Evolutionary conservation across 768 basidiomycete genomes (phyloP).

Genomic region (Pulveroboletus sp.): DNA sequence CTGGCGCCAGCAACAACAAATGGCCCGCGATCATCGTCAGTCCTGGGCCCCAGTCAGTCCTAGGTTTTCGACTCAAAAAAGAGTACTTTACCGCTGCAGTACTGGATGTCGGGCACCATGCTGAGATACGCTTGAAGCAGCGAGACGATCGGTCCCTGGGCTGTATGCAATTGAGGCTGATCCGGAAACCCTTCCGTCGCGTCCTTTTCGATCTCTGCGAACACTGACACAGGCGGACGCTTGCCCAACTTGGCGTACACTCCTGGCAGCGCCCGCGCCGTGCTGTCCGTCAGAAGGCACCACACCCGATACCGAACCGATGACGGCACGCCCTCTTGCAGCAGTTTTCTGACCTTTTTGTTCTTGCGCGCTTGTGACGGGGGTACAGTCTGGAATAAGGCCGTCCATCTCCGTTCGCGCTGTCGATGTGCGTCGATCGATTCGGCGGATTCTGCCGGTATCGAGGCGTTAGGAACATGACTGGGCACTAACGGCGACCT

Average conservation of each 20-base stretch:
- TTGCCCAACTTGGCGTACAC: conserved; percentile 63
- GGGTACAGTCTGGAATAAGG: conserved; percentile 50
- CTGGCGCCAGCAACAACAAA: conserved; percentile 68
- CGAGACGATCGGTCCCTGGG: conserved; percentile 52
- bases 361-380: conserved; percentile 66
- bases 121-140: conserved; percentile 70
- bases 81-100: conserved; percentile 58
- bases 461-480: not conserved
- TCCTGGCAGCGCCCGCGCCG: conserved; percentile 61
- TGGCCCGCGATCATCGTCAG: conserved; percentile 69
- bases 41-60: conserved; percentile 37
- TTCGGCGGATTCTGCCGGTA: conserved; percentile 18
- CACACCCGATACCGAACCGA: conserved; percentile 83
- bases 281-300: conserved; percentile 76
- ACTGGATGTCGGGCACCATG: conserved; percentile 83
- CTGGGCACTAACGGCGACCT: conserved; percentile 23
- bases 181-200: conserved; percentile 50
- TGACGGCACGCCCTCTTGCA: conserved; percentile 77
- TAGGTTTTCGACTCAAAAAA: not conserved
- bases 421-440: conserved; percentile 61
- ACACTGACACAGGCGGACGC: conserved; percentile 48
- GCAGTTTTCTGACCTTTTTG: conserved; percentile 72
- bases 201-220: conserved; percentile 57
- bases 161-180: conserved; percentile 54
- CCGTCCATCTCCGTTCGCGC: conserved; percentile 75